Base-by-base conservation (phyloP, 2,329 filamentous ascomycete species). In the Talaromyces sp. region DNA sequence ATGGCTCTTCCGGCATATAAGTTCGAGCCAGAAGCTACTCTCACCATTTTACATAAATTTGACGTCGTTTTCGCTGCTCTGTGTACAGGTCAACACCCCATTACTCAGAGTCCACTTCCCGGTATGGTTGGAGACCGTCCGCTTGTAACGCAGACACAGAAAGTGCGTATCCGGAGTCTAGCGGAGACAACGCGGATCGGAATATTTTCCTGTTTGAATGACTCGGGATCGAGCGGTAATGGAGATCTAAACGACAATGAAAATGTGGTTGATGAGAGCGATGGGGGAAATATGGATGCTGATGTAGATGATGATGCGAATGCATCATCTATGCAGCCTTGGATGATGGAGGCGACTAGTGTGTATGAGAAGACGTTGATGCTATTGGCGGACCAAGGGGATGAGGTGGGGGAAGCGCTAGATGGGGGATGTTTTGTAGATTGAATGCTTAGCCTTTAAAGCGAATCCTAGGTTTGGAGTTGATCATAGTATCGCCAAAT, bases 31-130 rank as follows among this genome's bases (percentile, higher is more conserved):
- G 79, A 77, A n/a, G 74, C 85, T 1, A 88, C 89, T 0, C 91
- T 97, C 64, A 72, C 78, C 0, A 69, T 93, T 0, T 76, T 96
- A 3, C 80, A 81, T 42, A 97, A 95, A 71, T 77, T 97, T 17
- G 93, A 97, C 65, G 83, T 87, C 63, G 89, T 89, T 35, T 96
- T 97, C 67, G 84, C 89, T 1, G 90, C 87, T 52, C 76, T 97
- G 68, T 96, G 1, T 75, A 79, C 20, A 88, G 89, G 3, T 75
- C 81, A 52, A 86, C 49, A 96, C 64, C 73, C 86, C 3, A 82
- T 86, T 13, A 86, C 86, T 0, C 81, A 82, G 0, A 83, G 86
- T 35, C 64, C 77, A 0, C 76, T 96, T 1, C 86, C 90, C 0
- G 90, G 91, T 0, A 91, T 92, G 57, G 83, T 85, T 58, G 79